Evolutionary conservation across 176 grass and related monocot species (phyloP).

Genomic region (Carex cristatella): DNA sequence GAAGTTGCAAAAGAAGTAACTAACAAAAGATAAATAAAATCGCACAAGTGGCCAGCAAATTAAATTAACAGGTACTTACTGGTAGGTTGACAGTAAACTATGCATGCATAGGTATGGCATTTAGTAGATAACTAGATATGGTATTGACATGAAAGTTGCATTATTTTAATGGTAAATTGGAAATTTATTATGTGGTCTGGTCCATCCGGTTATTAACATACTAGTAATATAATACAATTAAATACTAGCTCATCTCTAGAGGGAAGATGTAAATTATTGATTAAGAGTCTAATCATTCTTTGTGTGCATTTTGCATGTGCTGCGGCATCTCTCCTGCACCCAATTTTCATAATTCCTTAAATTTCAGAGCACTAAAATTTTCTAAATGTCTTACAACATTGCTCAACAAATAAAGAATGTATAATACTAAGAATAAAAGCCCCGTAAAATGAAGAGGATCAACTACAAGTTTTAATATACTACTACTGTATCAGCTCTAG

Average conservation of each 20-base stretch:
- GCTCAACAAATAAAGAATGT: background rate
- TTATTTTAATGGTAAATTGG: background rate
- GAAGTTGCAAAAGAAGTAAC: background rate
- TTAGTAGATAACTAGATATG: background rate
- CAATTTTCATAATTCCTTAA: conserved; percentile 2
- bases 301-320: conserved; percentile 31
- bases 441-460: background rate
- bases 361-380: background rate
- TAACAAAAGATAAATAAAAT: background rate
- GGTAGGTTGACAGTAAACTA: background rate
- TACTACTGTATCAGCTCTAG: background rate
- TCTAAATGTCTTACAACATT: background rate
- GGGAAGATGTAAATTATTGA: conserved; percentile 28
- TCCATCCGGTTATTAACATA: background rate
- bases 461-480: background rate
- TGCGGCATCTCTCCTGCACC: conserved; percentile 54
- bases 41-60: background rate
- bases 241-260: background rate
- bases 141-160: background rate
- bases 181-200: background rate
- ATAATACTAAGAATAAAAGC: background rate
- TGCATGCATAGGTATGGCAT: background rate
- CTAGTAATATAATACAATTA: background rate
- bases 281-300: conserved; percentile 87
- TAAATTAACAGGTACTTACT: background rate